Evolutionary conservation across 2,329 filamentous ascomycete genomes (phyloP).

Genomic region (Penicillium occitanis): DNA sequence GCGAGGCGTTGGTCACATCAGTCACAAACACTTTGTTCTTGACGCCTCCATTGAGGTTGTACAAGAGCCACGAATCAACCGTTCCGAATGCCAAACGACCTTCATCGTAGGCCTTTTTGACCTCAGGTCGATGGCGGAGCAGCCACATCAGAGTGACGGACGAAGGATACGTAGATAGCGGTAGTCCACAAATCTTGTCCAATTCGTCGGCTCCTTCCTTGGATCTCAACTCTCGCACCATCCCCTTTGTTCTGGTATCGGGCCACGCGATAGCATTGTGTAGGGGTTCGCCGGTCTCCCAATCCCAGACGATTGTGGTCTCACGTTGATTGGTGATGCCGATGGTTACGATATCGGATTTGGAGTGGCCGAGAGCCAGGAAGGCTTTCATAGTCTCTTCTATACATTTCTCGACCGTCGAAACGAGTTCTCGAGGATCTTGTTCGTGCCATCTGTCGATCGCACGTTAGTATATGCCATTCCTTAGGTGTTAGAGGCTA

Average conservation of each 20-base stretch:
- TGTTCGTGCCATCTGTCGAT: conserved; percentile 85
- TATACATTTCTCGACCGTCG: conserved; percentile 75
- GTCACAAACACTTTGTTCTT: conserved; percentile 72
- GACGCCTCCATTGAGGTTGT: conserved; percentile 71
- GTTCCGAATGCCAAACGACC: conserved; percentile 79
- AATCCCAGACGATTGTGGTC: conserved; percentile 83
- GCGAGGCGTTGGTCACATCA: conserved; percentile 81
- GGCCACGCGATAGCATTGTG: conserved; percentile 89
- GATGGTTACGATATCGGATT: conserved; percentile 69
- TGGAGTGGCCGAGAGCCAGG: conserved; percentile 64
- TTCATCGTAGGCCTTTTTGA: conserved; percentile 72
- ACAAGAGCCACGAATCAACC: conserved; percentile 84
- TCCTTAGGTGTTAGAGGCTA: background rate
- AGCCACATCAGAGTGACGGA: conserved; percentile 84
- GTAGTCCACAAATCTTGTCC: conserved; percentile 71
- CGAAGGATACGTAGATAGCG: conserved; percentile 84
- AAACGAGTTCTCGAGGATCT: conserved; percentile 73
- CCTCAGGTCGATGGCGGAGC: conserved; percentile 67
- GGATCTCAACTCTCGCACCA: conserved; percentile 74
- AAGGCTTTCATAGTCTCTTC: conserved; percentile 73
- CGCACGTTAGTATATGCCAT: background rate
- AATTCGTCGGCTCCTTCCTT: conserved; percentile 68
- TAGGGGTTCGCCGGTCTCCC: conserved; percentile 73
- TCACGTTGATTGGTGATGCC: conserved; percentile 91
- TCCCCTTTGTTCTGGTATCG: conserved; percentile 73